These are phyloP conservation scores for Neoscytalidium dimidiatum DNA, from an alignment of 2,329 filamentous ascomycete genomes.

Conservation along the genomic window DNA sequence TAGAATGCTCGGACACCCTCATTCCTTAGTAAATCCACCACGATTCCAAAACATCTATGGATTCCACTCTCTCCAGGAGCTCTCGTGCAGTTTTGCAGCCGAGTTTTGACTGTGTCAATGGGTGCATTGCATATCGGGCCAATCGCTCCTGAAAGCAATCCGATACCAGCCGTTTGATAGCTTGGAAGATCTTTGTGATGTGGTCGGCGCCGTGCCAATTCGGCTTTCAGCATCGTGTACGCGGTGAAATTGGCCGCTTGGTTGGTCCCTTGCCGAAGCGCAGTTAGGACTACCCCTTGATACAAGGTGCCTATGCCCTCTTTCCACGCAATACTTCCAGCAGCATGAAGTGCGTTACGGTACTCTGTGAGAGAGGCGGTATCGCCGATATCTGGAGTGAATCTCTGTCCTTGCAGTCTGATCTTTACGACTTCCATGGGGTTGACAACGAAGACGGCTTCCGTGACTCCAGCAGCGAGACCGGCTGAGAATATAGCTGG, in stretches of 20 bases:
- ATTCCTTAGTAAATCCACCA: background rate
- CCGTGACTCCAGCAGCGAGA: background rate
- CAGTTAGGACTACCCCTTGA: background rate
- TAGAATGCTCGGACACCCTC: background rate
- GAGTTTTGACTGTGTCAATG: constrained; percentile 3
- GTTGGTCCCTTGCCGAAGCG: background rate
- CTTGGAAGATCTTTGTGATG: background rate
- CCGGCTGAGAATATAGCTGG: background rate
- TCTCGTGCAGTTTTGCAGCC: background rate
- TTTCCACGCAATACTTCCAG: background rate
- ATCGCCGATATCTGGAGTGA: background rate
- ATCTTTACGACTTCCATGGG: constrained; percentile 9
- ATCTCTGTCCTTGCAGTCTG: background rate
- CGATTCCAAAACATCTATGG: background rate
- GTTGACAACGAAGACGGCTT: background rate
- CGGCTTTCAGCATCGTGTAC: background rate
- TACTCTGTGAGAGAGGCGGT: background rate
- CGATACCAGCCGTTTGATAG: background rate
- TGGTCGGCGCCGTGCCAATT: background rate
- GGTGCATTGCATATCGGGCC: constrained; percentile 7
- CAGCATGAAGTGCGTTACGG: background rate
- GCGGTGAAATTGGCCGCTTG: constrained; percentile 8
- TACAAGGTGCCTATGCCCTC: background rate
- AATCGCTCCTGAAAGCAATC: background rate
- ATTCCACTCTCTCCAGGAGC: background rate